These are phyloP conservation scores for Dryas alaskensis DNA, from an alignment of 306 rosid species.

Conservation along the genomic window DNA sequence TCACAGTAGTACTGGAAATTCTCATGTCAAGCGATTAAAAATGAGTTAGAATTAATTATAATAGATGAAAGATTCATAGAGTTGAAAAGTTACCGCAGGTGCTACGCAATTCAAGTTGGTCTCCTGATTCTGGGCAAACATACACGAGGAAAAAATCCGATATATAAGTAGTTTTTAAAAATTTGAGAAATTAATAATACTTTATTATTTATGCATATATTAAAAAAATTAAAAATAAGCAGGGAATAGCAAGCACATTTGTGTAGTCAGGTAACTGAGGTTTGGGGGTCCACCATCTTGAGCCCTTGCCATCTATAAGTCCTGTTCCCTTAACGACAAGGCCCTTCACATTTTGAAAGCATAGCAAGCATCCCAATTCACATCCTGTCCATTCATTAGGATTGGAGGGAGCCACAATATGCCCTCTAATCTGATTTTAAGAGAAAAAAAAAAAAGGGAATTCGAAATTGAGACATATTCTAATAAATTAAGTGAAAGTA, in stretches of 20 bases:
- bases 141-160: neutral
- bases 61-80: no score
- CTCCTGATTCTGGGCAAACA: neutral
- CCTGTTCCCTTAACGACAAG: constrained; percentile 10
- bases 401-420: constrained; percentile 5
- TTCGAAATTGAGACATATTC: no score
- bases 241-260: no score
- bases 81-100: neutral
- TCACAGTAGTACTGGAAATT: no score
- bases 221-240: no score
- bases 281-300: constrained; percentile 1
- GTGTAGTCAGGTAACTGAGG: neutral
- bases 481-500: no score
- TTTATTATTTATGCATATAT: no score
- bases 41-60: no score
- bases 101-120: neutral
- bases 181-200: no score
- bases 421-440: constrained; percentile 5
- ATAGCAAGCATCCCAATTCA: constrained; percentile 1
- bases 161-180: no score
- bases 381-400: constrained; percentile 3
- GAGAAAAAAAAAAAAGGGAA: no score
- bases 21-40: no score
- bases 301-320: constrained; percentile 10
- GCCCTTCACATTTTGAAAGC: neutral